A percentile compares a stretch with the other conserved stretches of the same genome.
Conservation (phyloP, 768 basidiomycete genomes). For the Termitomyces sp. region DNA sequence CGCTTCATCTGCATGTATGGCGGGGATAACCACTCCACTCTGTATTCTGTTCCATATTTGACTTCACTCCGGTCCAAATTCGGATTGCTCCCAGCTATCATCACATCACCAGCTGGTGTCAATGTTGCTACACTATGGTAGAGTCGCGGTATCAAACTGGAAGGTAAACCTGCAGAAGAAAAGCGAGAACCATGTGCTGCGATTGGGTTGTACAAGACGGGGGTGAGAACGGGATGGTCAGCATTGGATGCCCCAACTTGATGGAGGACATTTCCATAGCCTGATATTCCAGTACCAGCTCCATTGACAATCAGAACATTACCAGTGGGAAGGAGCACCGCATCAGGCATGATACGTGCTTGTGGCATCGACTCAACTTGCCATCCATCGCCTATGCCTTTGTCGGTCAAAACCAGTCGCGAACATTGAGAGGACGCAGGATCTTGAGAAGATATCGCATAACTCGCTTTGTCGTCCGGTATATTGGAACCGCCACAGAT, state of each 20-base stretch:
- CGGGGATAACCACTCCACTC: conserved; percentile 82
- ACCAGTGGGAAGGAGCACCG: conserved; percentile 77
- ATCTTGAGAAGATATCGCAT: conserved; percentile 66
- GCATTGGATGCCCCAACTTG: conserved; percentile 78
- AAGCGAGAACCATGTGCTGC: conserved; percentile 56
- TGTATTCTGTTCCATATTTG: conserved; percentile 80
- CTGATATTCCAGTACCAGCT: conserved; percentile 66
- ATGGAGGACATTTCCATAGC: conserved; percentile 67
- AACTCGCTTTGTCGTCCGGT: conserved; percentile 53
- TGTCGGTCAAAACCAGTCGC: conserved; percentile 58
- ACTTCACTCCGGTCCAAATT: conserved; percentile 73
- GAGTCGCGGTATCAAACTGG: conserved; percentile 65
- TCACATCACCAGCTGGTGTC: conserved; percentile 63
- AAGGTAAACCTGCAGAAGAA: conserved; percentile 48
- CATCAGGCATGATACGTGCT: conserved; percentile 73
- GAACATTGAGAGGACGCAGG: conserved; percentile 71
- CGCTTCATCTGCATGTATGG: conserved; percentile 68
- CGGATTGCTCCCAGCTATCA: conserved; percentile 84
- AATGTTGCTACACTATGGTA: conserved; percentile 84
- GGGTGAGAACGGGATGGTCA: conserved; percentile 61
- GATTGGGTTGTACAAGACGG: conserved; percentile 64
- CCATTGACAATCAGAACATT: conserved; percentile 74
- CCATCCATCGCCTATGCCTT: conserved; percentile 68
- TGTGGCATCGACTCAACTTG: conserved; percentile 70
- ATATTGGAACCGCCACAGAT: conserved; percentile 74